phyloP scores from a whole-genome alignment of 2,329 filamentous ascomycete genomes.

The Aplosporella prunicola region DNA sequence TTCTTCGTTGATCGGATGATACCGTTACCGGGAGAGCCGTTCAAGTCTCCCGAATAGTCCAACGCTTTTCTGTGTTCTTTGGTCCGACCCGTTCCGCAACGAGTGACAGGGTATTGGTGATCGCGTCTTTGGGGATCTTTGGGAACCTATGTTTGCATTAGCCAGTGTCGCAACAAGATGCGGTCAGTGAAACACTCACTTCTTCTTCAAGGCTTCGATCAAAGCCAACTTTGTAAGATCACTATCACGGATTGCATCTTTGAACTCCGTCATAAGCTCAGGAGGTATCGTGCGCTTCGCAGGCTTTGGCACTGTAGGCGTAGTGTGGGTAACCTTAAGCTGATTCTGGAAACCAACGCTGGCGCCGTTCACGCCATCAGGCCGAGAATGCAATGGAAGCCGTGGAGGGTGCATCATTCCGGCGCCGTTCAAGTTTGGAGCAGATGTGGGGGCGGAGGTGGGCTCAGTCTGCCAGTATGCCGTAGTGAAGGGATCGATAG shows the following conservation, averaged over 20 bases:
- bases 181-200: constrained; percentile 40
- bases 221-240: constrained; percentile 66
- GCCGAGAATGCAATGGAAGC: constrained; percentile 32
- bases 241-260: constrained; percentile 57
- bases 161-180: not conserved
- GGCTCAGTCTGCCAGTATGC: constrained; percentile 58
- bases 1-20: no score
- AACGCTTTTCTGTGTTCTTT: constrained; percentile 56
- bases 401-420: constrained; percentile 32
- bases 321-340: no score
- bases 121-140: constrained; percentile 57
- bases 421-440: constrained; percentile 14
- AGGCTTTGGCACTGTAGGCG: constrained; percentile 28
- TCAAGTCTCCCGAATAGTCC: constrained; percentile 32
- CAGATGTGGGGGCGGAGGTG: constrained; percentile 12
- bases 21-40: no score
- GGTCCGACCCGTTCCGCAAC: constrained; percentile 55
- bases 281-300: constrained; percentile 43
- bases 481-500: constrained; percentile 79
- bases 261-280: constrained; percentile 58
- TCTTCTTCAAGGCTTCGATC: constrained; percentile 64
- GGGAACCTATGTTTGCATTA: constrained; percentile 49
- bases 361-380: constrained; percentile 22
- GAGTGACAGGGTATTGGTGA: constrained; percentile 59
- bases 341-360: no score